Evolutionary conservation across 306 rosid genomes (phyloP).

Genomic region (Delonix regia): DNA sequence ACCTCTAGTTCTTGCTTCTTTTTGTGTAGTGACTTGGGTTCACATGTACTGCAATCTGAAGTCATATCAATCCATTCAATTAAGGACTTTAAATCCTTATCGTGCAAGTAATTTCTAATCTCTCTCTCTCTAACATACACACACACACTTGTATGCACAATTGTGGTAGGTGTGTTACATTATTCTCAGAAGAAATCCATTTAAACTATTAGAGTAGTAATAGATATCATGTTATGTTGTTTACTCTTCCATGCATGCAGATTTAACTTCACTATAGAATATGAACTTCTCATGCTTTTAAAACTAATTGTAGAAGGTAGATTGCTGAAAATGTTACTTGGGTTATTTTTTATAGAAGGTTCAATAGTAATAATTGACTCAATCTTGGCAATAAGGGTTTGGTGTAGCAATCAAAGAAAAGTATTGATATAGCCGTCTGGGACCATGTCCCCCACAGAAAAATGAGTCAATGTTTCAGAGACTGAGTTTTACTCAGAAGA

Average conservation of each 20-base stretch:
- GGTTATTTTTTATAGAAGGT: constrained; percentile 16
- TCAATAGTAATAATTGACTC: neutral
- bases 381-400: neutral
- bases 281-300: constrained; percentile 19
- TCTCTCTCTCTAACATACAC: neutral
- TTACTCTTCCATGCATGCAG: neutral
- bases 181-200: constrained; percentile 15
- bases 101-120: constrained; percentile 77
- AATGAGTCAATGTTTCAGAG: too few species aligned
- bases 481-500: neutral
- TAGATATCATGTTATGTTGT: neutral
- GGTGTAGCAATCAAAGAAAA: neutral
- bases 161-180: constrained; percentile 12
- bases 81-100: constrained; percentile 90
- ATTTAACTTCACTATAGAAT: constrained; percentile 22
- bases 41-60: constrained; percentile 98
- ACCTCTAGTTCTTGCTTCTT: constrained; percentile 74
- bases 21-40: constrained; percentile 75
- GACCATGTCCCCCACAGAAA: neutral
- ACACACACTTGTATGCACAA: neutral
- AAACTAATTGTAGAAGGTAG: constrained; percentile 22
- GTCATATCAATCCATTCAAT: constrained; percentile 86
- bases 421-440: neutral
- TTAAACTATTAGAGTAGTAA: constrained; percentile 4
- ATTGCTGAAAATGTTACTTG: constrained; percentile 31